Evolutionary conservation across 1,284 basidiomycete species (phyloP).

Genomic region (Tilletia caries): DNA sequence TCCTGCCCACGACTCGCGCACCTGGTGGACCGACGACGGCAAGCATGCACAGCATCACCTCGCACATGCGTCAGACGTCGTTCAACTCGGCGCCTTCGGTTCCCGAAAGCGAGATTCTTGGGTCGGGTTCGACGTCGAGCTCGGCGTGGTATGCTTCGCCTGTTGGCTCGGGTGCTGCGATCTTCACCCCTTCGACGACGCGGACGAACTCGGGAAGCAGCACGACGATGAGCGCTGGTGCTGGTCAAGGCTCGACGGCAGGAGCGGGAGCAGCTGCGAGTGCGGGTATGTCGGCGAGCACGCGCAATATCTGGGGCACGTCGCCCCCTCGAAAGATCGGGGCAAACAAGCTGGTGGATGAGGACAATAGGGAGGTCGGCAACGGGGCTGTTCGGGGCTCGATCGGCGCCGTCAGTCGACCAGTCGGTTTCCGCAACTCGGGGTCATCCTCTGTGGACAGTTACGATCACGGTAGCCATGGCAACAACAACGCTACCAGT

Average conservation of each 20-base stretch:
- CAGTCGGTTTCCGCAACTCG: neutral
- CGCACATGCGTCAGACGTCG: neutral
- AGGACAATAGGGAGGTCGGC: neutral
- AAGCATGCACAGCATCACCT: neutral
- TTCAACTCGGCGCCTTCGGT: neutral
- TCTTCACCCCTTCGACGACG: neutral
- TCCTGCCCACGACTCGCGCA: neutral
- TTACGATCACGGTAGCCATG: neutral
- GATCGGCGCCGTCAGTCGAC: neutral
- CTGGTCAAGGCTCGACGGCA: no score
- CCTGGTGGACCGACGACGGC: neutral
- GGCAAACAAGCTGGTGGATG: constrained; percentile 7
- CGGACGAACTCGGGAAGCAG: neutral
- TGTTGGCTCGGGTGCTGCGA: neutral
- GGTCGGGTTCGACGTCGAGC: neutral
- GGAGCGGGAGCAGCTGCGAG: neutral
- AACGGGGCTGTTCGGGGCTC: neutral
- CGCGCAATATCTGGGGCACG: constrained; percentile 3
- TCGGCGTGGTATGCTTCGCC: neutral
- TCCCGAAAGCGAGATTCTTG: neutral
- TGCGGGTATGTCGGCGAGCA: neutral
- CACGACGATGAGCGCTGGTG: no score
- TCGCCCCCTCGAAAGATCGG: constrained; percentile 2
- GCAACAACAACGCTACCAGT: no score
- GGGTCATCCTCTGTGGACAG: neutral